Evolutionary conservation across 805 yeast species (phyloP), one percentile per base, ranked within the genome.

Genomic region (Wickerhamomyces canadensis): DNA sequence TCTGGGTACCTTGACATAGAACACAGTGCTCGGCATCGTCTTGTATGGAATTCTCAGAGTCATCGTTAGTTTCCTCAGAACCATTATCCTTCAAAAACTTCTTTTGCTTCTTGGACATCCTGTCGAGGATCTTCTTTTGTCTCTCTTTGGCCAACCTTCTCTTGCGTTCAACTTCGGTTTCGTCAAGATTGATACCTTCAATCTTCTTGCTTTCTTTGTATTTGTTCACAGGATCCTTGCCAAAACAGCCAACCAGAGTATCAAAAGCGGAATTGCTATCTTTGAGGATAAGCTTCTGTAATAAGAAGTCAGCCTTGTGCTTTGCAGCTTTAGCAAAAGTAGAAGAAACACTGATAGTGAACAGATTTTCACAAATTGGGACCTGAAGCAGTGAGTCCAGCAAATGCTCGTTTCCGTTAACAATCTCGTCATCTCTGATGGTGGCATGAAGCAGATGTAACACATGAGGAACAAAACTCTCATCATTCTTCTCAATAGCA

Each of bases 371-470:
- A 50, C 79, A 64, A 24, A 78, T 64, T 5, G 86, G 84, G 31
- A 76, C 72, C 18, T 63, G 60, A n/a, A 74, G 56, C 42, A 72
- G 78, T 3, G 60, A 49, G n/a, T 68, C 69, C 23, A 69, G 64
- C 18, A 70, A 45, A 30, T 69, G 61, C 2, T 51, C 38, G 9
- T 52, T 39, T 1, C 77, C 80, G 44, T 65, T 56, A 3, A 62
- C 44, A 19, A 47, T 32, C 9, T 71, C 78, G 36, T 69, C 70
- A 50, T 78, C 82, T 21, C 62, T 49, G 15, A 83, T 51, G 7
- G 80, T 64, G 6, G 84, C 89, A 60, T 84, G 87, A 3, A 81
- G 45, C 34, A 84, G 64, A 54, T 84, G 93, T 27, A 84, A 64
- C n/a, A 80, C 50, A 30, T 75, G 77, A 14, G 77, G 73, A 25